phyloP scores from a whole-genome alignment of 2,329 filamentous ascomycete species.

The Ustulina deusta region DNA sequence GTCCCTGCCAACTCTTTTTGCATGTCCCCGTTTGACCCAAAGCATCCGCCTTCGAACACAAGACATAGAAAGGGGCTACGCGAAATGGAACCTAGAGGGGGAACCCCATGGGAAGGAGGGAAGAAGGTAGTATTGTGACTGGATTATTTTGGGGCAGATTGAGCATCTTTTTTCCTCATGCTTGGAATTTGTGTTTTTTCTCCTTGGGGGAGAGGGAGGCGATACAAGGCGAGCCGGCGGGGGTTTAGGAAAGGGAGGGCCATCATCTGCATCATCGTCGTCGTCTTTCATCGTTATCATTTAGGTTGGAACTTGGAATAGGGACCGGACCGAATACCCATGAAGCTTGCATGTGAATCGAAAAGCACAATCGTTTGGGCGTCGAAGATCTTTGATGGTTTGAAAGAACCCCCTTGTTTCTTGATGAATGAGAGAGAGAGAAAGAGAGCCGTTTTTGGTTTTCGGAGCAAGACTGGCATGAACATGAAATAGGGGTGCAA shows the following conservation, averaged over 20 bases:
- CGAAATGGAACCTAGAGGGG: not conserved
- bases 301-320: constrained; percentile 1
- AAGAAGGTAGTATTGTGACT: not conserved
- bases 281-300: constrained; percentile 2
- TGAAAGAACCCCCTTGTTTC: not conserved
- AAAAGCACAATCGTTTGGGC: not conserved
- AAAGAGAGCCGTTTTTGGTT: not conserved
- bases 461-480: not conserved
- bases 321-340: not conserved
- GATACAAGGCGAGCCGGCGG: not conserved
- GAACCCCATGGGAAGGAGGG: not conserved
- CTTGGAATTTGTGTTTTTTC: not conserved
- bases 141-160: not conserved
- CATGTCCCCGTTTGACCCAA: not conserved
- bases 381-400: not conserved
- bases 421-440: not conserved
- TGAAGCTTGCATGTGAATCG: constrained; percentile 3
- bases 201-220: not conserved
- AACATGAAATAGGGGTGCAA: constrained; percentile 2
- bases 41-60: constrained; percentile 6
- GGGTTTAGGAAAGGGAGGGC: not conserved
- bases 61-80: constrained; percentile 10
- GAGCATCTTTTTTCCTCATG: not conserved
- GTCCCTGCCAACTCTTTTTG: constrained; percentile 14
- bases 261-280: not conserved